Conservation (phyloP, 768 basidiomycete species). For the Podaxis sp. region DNA sequence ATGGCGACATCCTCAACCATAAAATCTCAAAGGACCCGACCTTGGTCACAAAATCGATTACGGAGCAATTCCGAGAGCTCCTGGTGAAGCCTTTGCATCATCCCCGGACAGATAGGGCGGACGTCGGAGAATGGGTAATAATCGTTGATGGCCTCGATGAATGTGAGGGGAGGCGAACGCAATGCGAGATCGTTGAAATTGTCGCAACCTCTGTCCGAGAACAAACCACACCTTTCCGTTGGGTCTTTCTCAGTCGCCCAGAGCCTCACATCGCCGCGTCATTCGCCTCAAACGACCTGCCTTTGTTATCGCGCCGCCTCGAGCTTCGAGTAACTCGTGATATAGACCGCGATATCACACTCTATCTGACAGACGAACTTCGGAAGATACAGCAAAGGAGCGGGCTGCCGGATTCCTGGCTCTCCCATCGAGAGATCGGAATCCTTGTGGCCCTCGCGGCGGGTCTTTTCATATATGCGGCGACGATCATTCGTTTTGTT, state of each 20-base stretch:
- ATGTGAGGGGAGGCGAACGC: not conserved
- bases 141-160: constrained; percentile 15
- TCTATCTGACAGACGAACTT: constrained; percentile 8
- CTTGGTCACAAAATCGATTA: not conserved
- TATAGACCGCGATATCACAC: constrained; percentile 8
- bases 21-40: not conserved
- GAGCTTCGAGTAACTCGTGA: constrained; percentile 8
- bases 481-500: constrained; percentile 9
- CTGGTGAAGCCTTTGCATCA: not conserved
- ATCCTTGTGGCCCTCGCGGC: constrained; percentile 1
- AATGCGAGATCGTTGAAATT: not conserved
- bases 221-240: not conserved
- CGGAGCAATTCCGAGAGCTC: not conserved
- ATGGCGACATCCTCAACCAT: not conserved
- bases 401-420: constrained; percentile 7
- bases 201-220: not conserved
- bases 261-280: constrained; percentile 2
- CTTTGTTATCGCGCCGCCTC: not conserved
- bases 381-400: not conserved
- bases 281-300: not conserved
- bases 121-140: not conserved
- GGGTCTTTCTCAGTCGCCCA: not conserved
- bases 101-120: not conserved
- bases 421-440: not conserved
- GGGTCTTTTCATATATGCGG: constrained; percentile 4